Evolutionary conservation across 257 asterid species (phyloP), one percentile per base, ranked within the genome.

Genomic region (Penstemon barbatus): DNA sequence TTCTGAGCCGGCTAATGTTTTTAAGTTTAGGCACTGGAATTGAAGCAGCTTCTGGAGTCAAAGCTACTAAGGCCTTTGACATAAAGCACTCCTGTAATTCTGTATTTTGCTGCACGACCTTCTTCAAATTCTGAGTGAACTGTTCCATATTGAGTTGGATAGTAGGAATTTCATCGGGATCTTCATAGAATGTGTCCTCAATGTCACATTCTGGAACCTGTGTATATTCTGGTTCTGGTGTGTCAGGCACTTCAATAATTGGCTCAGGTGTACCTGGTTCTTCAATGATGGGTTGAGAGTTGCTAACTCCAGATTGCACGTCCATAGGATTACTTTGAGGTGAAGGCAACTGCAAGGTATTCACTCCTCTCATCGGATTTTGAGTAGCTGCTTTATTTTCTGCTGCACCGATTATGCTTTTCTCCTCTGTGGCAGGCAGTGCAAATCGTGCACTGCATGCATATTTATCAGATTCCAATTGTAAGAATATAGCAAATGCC

Each of bases 11-110:
- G 84, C 84, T 91, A 73, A 84, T 74, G 65, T 89, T 84, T 78
- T 94, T 91, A 40, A 91, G 99, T 84, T 87, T 94, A 69, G 99
- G 95, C 63, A 77, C 80, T 49, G 96, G 96, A 66, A 93, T 80
- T 65, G 99, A 93, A 58, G 99, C 97, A 70, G 92, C 96, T 74
- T 80, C 90, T 66, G 89, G 76, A 71, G 89, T 84, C 74, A 94
- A 81, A 85, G 95, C 92, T 55, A 94, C 91, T 56, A 94, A 79
- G 54, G 97, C 96, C 71, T 83, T 88, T 40, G 99, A 88, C 86
- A 86, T 83, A 71, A 87, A 87, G 36, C 82, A 76, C 68, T 87
- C 96, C 72, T 80, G 86, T 12, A 89, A 79, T 65, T 86, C 87
- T 63, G 80, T 71, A 66, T 83, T 89, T 64, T 81, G 84, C 78